Conservation (phyloP, 2,329 filamentous ascomycete genomes). For the Apiospora hydei region DNA sequence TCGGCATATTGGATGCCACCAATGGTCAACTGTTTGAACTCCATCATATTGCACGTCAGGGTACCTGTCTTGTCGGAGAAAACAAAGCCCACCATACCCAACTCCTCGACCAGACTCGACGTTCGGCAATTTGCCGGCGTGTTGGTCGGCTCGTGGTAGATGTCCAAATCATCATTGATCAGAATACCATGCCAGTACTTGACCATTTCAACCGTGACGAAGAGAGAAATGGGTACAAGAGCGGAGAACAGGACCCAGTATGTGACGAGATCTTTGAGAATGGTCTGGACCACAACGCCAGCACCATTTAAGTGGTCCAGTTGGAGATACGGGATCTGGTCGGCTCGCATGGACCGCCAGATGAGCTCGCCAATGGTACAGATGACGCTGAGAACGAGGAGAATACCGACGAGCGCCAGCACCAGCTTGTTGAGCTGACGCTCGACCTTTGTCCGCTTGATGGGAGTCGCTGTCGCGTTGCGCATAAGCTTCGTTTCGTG, state of each 20-base stretch:
- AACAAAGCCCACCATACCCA: conserved; percentile 98
- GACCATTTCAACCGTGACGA: conserved; percentile 96
- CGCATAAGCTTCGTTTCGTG: conserved; percentile 99
- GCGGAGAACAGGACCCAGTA: conserved; percentile 99
- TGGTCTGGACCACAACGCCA: conserved; percentile 70
- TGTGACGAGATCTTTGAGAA: conserved; percentile 93
- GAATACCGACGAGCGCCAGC: conserved; percentile 84
- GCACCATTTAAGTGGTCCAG: conserved; percentile 67
- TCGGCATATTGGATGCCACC: conserved; percentile 93
- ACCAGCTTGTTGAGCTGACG: conserved; percentile 93
- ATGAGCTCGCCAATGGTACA: conserved; percentile 92
- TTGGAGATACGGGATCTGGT: conserved; percentile 75
- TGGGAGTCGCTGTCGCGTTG: conserved; percentile 95
- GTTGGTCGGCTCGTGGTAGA: conserved; percentile 95
- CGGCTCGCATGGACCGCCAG: conserved; percentile 68
- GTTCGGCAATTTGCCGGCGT: conserved; percentile 96
- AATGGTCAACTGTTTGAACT: conserved; percentile 95
- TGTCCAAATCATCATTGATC: conserved; percentile 97
- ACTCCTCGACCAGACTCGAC: conserved; percentile 93
- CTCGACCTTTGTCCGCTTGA: conserved; percentile 97
- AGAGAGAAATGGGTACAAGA: conserved; percentile 94
- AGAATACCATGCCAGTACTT: conserved; percentile 98
- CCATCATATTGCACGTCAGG: conserved; percentile 98
- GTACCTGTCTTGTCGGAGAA: conserved; percentile 99
- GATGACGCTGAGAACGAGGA: conserved; percentile 84